phyloP scores from a whole-genome alignment of 768 basidiomycete genomes.

The Boletales sp. region DNA sequence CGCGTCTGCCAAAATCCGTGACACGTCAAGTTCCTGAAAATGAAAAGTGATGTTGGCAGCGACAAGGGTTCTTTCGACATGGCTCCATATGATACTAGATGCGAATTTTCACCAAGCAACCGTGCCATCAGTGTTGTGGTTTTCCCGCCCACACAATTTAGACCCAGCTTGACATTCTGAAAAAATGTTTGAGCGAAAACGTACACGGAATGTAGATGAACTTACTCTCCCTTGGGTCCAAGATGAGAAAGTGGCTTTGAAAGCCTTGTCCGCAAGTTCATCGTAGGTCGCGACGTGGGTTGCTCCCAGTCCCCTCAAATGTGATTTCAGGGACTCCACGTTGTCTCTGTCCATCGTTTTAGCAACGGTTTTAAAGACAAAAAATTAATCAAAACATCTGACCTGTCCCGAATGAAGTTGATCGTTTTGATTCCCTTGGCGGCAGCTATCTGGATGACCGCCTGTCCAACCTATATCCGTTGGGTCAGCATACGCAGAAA shows the following conservation, averaged over 20 bases:
- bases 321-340: conserved; percentile 44
- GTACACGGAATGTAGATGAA: conserved; percentile 9
- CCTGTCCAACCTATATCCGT: conserved; percentile 65
- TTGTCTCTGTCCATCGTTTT: conserved; percentile 41
- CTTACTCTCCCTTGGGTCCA: conserved; percentile 63
- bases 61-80: conserved; percentile 84
- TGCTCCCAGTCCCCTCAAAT: conserved; percentile 62
- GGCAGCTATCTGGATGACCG: conserved; percentile 83
- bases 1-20: conserved; percentile 78
- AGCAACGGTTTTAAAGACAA: not conserved
- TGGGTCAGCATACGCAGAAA: not conserved
- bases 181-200: not conserved
- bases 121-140: conserved; percentile 67
- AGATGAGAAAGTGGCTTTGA: conserved; percentile 51
- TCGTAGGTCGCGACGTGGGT: conserved; percentile 77
- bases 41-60: conserved; percentile 73
- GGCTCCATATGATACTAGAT: conserved; percentile 84
- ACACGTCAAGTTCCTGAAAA: conserved; percentile 77
- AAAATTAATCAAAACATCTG: conserved; percentile 10
- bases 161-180: conserved; percentile 42
- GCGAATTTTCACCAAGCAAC: conserved; percentile 61
- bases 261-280: conserved; percentile 56
- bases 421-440: conserved; percentile 68
- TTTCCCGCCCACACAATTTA: conserved; percentile 64
- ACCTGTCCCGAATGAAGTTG: conserved; percentile 78